A percentile compares a stretch with the other conserved stretches of the same genome.
phyloP scores from a whole-genome alignment of 2,329 filamentous ascomycete species.

The Zasmidium angulare region DNA sequence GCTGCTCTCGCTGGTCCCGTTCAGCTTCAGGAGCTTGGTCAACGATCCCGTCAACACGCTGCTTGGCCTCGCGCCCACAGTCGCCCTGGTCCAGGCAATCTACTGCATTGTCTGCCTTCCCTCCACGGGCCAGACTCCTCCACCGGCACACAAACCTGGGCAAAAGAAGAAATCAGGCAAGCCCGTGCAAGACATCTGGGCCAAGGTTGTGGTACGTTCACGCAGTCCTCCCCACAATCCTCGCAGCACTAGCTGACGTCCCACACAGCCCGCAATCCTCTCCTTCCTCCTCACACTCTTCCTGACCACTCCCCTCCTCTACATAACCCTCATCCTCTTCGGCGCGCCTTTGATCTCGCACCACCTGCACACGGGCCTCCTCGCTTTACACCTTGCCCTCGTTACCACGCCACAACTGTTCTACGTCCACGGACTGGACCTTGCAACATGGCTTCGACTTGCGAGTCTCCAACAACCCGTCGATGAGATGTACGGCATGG shows the following conservation, averaged over 20 bases:
- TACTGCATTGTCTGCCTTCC: constrained; percentile 62
- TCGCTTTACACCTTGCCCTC: constrained; percentile 76
- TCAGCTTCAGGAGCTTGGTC: constrained; percentile 67
- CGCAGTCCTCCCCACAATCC: neutral
- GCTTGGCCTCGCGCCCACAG: constrained; percentile 58
- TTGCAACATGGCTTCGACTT: constrained; percentile 66
- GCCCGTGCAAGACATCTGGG: constrained; percentile 49
- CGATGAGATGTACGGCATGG: constrained; percentile 80
- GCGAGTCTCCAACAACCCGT: constrained; percentile 69
- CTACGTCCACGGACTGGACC: constrained; percentile 80
- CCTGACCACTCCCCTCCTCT: constrained; percentile 57
- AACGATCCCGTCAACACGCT: constrained; percentile 67
- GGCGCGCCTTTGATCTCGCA: constrained; percentile 88
- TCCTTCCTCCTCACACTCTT: constrained; percentile 62
- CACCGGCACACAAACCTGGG: constrained; percentile 47
- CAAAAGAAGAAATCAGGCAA: constrained; percentile 49
- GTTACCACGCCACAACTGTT: constrained; percentile 77
- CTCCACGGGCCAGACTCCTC: constrained; percentile 43
- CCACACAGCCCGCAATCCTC: constrained; percentile 64
- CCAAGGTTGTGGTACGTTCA: constrained; percentile 45
- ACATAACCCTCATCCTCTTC: constrained; percentile 74
- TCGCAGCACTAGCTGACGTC: constrained; percentile 8
- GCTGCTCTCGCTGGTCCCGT: constrained; percentile 62
- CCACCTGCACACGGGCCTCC: constrained; percentile 72
- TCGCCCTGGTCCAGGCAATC: constrained; percentile 62